Conservation (phyloP, 176 grass and related monocot species). For the Paspalum vaginatum region DNA sequence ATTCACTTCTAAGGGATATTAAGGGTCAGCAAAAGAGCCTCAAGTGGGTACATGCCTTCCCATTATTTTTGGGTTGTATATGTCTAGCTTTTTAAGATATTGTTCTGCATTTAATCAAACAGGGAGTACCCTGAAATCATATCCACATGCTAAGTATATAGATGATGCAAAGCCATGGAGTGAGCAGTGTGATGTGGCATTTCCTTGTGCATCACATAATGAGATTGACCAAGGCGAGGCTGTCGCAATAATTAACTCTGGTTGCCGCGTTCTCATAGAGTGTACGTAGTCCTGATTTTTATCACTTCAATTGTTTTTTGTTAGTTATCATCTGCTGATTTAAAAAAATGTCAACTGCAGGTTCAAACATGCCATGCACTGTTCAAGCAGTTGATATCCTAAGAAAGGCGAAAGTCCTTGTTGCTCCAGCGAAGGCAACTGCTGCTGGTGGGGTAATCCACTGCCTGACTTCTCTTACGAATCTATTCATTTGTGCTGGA, state of each 20-base stretch:
- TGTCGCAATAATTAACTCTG: constrained; percentile 78
- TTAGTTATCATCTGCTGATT: constrained; percentile 36
- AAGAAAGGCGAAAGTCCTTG: constrained; percentile 82
- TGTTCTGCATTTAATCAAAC: constrained; percentile 49
- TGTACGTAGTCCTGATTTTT: constrained; percentile 57
- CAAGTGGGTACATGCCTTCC: constrained; percentile 63
- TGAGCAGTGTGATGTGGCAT: constrained; percentile 87
- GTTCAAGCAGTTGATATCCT: constrained; percentile 87
- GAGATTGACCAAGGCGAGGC: constrained; percentile 89
- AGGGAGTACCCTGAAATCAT: constrained; percentile 97
- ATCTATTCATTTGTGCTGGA: constrained; percentile 29
- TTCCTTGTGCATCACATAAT: constrained; percentile 97
- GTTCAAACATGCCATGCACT: constrained; percentile 96
- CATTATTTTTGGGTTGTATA: constrained; percentile 37
- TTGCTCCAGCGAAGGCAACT: constrained; percentile 97
- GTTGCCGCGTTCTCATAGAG: constrained; percentile 86
- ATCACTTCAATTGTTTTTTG: constrained; percentile 9
- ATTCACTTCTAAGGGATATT: constrained; percentile 84
- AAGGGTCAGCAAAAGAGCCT: constrained; percentile 90
- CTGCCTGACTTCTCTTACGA: constrained; percentile 30
- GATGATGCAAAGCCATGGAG: constrained; percentile 90
- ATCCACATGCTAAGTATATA: constrained; percentile 80
- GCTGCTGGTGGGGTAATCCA: constrained; percentile 96
- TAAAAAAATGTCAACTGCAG: constrained; percentile 42
- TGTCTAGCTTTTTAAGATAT: constrained; percentile 45